Percentiles rank a stretch among this genome's conserved stretches.
Evolutionary conservation across 345 rosid genomes (phyloP).

Genomic region (Salix arbutifolia): DNA sequence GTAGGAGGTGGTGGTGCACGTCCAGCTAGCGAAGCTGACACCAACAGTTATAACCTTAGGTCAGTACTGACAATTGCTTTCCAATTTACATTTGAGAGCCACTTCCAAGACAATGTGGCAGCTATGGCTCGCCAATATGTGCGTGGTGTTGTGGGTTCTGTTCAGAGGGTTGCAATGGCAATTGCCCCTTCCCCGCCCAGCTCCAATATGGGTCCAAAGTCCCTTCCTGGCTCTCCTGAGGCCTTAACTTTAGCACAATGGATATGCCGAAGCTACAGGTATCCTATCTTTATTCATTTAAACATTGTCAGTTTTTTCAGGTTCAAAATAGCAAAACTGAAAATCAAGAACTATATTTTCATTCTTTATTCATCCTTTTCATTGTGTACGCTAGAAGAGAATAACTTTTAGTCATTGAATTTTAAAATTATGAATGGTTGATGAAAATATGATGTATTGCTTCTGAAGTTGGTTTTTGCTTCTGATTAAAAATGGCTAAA

Average conservation of each 20-base stretch:
- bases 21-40: conserved; percentile 48
- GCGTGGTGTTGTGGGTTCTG: conserved; percentile 79
- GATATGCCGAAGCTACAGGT: conserved; percentile 90
- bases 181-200: conserved; percentile 66
- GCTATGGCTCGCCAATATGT: conserved; percentile 95
- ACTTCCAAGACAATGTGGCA: conserved; percentile 77
- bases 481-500: background rate
- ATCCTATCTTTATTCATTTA: background rate
- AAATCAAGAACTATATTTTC: background rate
- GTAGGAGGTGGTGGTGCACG: conserved; percentile 57
- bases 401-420: background rate
- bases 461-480: background rate
- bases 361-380: background rate
- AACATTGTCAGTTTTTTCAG: background rate
- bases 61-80: conserved; percentile 92
- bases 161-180: conserved; percentile 97
- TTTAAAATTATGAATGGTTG: background rate
- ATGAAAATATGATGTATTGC: background rate
- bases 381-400: too few species aligned
- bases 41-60: conserved; percentile 54
- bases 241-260: conserved; percentile 83
- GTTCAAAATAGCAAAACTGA: background rate
- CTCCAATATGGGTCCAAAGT: conserved; percentile 41
- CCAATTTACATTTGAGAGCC: conserved; percentile 82
- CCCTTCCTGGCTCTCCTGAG: conserved; percentile 85